Evolutionary conservation across 1,139 yeast species (phyloP), one percentile per base, ranked within the genome.

Genomic region (Magnusiomyces tetraspermus): DNA sequence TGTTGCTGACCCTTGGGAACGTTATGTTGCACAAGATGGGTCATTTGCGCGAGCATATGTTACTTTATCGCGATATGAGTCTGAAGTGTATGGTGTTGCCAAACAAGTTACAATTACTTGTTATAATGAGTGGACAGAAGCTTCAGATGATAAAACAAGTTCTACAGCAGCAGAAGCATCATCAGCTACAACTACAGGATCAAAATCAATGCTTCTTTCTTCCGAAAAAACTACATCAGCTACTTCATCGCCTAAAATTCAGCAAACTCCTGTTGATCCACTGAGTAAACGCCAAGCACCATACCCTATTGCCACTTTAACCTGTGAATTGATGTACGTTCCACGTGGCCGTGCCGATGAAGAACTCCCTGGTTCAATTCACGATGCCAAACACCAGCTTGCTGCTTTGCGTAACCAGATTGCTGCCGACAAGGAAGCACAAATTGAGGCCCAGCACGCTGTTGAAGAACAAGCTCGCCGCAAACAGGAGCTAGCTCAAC

Each of bases 11-110:
- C 26, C 48, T 24, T 41, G 53, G 28, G 37, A 31, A 22, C 22
- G 41, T 3, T 28, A n/a, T 19, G 28, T 41, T 24, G 95, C 96
- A 1, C 74, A 73, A 50, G 97, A 90, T 68, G 97, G 97, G 1
- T 85, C 96, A 13, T 88, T 86, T 72, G 96, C 86, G 1, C 76
- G 90, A 59, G 78, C 87, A 55, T 80, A 82, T 60, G 72, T 88
- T 54, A 78, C 77, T 49, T 77, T 88, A 59, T 76, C 77, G 44
- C 81, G 80, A 57, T 78, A 78, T 60, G 82, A 81, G 61, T 68
- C 73, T 28, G 74, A 74, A 44, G 71, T 83, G 33, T 77, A 76
- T 21, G 85, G 86, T 28, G 69, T 71, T 51, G 74, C 80, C 0
- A 71, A 73, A 46, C 73, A 73, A 50, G 77, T 80, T 61, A 76